Evolutionary conservation across 176 grass and related monocot genomes (phyloP), one percentile per base, ranked within the genome.

Genomic region (Paspalum vaginatum): DNA sequence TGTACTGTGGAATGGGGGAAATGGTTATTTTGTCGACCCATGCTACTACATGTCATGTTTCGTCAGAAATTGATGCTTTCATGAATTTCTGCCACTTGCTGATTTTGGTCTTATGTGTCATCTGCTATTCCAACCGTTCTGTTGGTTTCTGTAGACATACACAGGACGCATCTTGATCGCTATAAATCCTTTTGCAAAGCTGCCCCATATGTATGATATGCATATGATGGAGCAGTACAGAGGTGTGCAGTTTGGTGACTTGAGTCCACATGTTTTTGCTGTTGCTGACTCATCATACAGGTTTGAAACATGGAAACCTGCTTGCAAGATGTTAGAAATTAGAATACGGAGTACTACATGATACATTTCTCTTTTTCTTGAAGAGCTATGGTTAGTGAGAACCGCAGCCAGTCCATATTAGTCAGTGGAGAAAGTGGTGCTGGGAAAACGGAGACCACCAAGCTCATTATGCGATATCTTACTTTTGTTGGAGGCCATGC

Each of bases 161-260:
- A 91, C 89, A 48, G 89, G 92, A 40, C 90, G 87, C 65, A 95
- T 95, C 61, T 87, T 95, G 61, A 95, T 95, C 44, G 92, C 92
- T 14, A 37, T 91, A 39, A 95, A 95, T 71, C 92, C 92, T 48
- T 95, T 95, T 42, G 79, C 89, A 58, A 82, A 70, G 65, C 79
- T 97, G 12, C 80, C 88, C 50, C 93, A 92, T 84, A 80, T 97
- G 14, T 92, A 97, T 59, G 82, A 86, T 76, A 75, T 68, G 37
- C 90, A 92, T 54, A 93, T 97, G 90, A 92, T 97, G 93, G 85
- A 86, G 67, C 93, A 97, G 66, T 97, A 97, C 75, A 97, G 78
- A 76, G 90, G 88, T 40, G 83, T 83, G n/a, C 79, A 87, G 65
- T 80, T 96, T 18, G 90, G 93, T 14, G 90, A 97, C 74, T 74